Base-by-base conservation (phyloP, 495 filamentous ascomycete genomes). In the Filosporella fistucella region DNA sequence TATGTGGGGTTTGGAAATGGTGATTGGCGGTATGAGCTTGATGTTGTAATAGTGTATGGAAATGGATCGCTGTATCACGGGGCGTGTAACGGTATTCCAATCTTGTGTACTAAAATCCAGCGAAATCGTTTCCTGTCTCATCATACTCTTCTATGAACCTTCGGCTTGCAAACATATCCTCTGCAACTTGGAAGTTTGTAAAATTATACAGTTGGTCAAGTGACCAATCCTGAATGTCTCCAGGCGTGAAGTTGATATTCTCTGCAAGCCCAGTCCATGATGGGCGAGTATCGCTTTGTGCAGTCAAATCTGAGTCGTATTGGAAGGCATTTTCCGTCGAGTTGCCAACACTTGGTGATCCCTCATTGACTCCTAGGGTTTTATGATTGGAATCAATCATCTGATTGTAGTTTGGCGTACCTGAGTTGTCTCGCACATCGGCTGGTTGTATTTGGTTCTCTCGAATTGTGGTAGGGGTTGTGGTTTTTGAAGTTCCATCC, bases 81-180 rank as follows among this genome's bases (percentile, higher is more conserved):
- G 18, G 32, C 32, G 18, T 12, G n/a, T 8, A 8, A 8, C 28
- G 28, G 8, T 30, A 30, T 30, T 30, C n/a, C n/a, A 8, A 30
- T 30, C n/a, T 30, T 8, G n/a, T n/a, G 28, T 30, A 10, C 22
- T 37, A 58, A 36, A 54, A 58, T 12, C 47, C 47, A 34, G 50
- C 47, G 45, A 58, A 54, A 26, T 47, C 48, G 35, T 54, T 58
- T 33, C 42, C 55, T 12, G 42, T 46, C 45, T 57, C 55, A 36
- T 58, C 55, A 35, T 58, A 58, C 38, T 58, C 51, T n/a, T 51
- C 42, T 9, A 58, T 45, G 28, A 58, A 47, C 45, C 42, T 38
- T 23, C 51, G 29, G n/a, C 20, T 50, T 21, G 40, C 41, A 23
- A 52, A 20, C 32, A 52, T 45, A 25, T 45, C 43, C 22, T 47